These are phyloP conservation scores for Thalassia testudinum DNA, from an alignment of 116 monocot species.

Conservation along the genomic window DNA sequence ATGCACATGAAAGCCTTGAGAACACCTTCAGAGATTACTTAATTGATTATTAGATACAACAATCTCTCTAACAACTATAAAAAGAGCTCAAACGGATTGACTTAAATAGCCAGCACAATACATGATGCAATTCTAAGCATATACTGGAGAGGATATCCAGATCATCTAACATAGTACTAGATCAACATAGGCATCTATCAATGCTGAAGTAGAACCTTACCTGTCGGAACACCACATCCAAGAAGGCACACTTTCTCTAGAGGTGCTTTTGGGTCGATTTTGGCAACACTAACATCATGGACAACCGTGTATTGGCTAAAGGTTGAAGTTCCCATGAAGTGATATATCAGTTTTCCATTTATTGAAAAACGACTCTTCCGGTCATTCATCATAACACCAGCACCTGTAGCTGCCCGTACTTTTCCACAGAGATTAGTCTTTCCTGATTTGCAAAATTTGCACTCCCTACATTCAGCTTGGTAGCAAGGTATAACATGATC, in stretches of 20 bases:
- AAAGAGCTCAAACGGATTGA: too few relatives aligned
- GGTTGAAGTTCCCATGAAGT: conserved; percentile 98
- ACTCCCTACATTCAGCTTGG: conserved; percentile 93
- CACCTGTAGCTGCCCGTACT: conserved; percentile 89
- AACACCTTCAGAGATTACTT: too few relatives aligned
- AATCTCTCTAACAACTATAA: too few relatives aligned
- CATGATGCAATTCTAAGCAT: too few relatives aligned
- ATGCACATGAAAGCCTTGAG: too few relatives aligned
- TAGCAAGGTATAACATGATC: conserved; percentile 99
- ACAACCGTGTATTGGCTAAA: conserved; percentile 98
- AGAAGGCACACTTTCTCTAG: conserved; percentile 85
- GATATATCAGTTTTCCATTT: conserved; percentile 80
- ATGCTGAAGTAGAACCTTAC: conserved; percentile 13
- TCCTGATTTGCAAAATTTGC: conserved; percentile 96
- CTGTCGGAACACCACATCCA: conserved; percentile 94
- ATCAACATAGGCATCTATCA: too few relatives aligned
- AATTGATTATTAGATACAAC: too few relatives aligned
- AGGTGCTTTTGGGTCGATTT: conserved; percentile 83
- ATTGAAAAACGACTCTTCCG: conserved; percentile 80
- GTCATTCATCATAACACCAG: conserved; percentile 94
- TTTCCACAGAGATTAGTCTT: conserved; percentile 97
- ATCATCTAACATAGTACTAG: too few relatives aligned
- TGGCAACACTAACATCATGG: conserved; percentile 98
- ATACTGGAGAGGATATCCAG: too few relatives aligned
- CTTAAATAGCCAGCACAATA: too few relatives aligned